phyloP scores from a whole-genome alignment of 2,329 filamentous ascomycete species.

The Sordariomycetes sp. region DNA sequence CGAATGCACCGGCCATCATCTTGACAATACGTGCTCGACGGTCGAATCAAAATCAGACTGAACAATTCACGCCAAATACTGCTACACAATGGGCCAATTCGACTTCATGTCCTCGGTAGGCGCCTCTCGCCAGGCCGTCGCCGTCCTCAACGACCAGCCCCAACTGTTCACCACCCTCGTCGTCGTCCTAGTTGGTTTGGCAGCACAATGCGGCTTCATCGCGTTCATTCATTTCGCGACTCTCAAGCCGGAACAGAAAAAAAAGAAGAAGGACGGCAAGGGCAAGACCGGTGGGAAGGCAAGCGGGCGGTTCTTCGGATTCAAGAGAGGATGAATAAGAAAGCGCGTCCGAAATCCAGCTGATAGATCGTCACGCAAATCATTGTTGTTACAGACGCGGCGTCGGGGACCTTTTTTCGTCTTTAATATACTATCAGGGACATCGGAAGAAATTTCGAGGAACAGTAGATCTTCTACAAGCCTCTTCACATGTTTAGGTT shows the following conservation, averaged over 20 bases:
- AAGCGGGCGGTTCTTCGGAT: neutral
- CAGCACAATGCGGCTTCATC: constrained; percentile 34
- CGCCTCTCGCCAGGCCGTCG: constrained; percentile 48
- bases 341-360: no score
- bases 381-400: no score
- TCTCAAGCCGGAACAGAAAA: constrained; percentile 51
- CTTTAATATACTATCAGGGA: no score
- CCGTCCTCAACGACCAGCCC: constrained; percentile 52
- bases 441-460: no score
- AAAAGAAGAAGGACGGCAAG: constrained; percentile 32
- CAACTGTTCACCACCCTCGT: constrained; percentile 48
- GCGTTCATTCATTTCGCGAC: constrained; percentile 54
- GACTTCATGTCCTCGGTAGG: constrained; percentile 48
- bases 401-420: no score
- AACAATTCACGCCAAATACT: no score
- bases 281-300: neutral
- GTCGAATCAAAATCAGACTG: no score
- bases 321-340: constrained; percentile 1
- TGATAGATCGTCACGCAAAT: no score
- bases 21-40: no score
- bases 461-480: no score
- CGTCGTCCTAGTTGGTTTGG: constrained; percentile 40
- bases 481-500: no score
- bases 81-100: constrained; percentile 33
- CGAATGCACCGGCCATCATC: no score